phyloP scores from a whole-genome alignment of 2,329 filamentous ascomycete species.

The Graphiopsis chlorocephala region DNA sequence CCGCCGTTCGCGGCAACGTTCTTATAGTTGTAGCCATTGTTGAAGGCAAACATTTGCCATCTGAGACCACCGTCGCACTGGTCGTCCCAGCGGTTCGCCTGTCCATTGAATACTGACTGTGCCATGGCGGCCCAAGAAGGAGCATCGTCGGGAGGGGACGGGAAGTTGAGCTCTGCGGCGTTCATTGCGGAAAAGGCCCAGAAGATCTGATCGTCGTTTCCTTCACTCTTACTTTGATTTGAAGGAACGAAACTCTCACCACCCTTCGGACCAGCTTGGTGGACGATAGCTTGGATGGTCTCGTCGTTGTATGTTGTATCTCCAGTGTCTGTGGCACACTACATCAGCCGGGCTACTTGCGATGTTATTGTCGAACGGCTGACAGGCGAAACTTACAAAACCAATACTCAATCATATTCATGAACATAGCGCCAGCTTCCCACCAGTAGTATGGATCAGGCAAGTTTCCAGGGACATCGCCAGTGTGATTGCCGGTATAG shows the following conservation, averaged over 20 bases:
- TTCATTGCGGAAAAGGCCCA: constrained; percentile 57
- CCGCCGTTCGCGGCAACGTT: constrained; percentile 53
- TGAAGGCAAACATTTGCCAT: constrained; percentile 45
- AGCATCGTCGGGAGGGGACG: constrained; percentile 38
- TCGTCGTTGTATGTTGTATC: constrained; percentile 62
- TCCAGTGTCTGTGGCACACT: constrained; percentile 52
- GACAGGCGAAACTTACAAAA: constrained; percentile 47
- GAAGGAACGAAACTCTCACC: constrained; percentile 57
- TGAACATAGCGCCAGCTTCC: constrained; percentile 63
- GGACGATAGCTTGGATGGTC: constrained; percentile 55
- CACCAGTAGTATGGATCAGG: constrained; percentile 72
- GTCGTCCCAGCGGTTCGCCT: constrained; percentile 38
- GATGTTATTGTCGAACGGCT: background rate
- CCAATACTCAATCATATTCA: constrained; percentile 68
- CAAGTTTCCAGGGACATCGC: constrained; percentile 54
- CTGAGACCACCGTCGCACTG: constrained; percentile 39
- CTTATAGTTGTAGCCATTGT: constrained; percentile 49
- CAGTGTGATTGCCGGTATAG: constrained; percentile 53
- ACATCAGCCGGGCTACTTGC: background rate
- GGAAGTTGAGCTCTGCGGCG: constrained; percentile 52
- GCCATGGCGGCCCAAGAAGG: constrained; percentile 46
- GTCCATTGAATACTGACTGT: constrained; percentile 41
- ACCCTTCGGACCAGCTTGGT: constrained; percentile 57
- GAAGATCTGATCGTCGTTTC: constrained; percentile 56
- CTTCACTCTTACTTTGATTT: constrained; percentile 40